Percentiles rank a stretch among this genome's conserved stretches.
Conservation (phyloP, 2,329 filamentous ascomycete genomes). For the Cladosporium sp. region DNA sequence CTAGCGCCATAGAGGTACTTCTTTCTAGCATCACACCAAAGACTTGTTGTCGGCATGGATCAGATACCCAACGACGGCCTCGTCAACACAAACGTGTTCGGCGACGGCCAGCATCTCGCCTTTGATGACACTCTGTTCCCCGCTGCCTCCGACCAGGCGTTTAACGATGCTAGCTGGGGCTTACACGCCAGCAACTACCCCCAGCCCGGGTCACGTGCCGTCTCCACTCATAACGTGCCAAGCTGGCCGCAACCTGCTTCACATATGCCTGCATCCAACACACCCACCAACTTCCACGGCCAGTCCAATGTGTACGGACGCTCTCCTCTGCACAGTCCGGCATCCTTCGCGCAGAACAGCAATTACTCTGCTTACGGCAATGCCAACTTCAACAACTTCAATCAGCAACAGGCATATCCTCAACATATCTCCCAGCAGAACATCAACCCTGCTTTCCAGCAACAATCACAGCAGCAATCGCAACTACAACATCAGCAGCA, state of each 20-base stretch:
- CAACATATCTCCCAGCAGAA: slow-evolving; percentile 16
- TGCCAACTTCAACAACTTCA: slow-evolving; percentile 10
- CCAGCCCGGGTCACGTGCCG: slow-evolving; percentile 26
- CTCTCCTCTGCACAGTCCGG: slow-evolving; percentile 26
- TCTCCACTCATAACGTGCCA: slow-evolving; percentile 12
- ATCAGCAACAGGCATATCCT: slow-evolving; percentile 11
- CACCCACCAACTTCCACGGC: slow-evolving; percentile 17
- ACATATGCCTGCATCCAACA: slow-evolving; percentile 17
- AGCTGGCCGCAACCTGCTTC: slow-evolving; percentile 26
- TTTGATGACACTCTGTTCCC: slow-evolving; percentile 30
- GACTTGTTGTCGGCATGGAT: slow-evolving; percentile 10
- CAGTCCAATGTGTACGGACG: slow-evolving; percentile 23
- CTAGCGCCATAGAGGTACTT: slow-evolving; percentile 11
- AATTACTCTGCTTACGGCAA: slow-evolving; percentile 17
- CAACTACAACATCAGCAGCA: slow-evolving; percentile 16
- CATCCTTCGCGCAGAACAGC: slow-evolving; percentile 21
- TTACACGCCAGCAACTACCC: slow-evolving; percentile 26
- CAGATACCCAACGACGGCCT: slow-evolving; percentile 27
- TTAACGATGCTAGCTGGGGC: slow-evolving; percentile 30
- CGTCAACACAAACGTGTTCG: slow-evolving; percentile 26
- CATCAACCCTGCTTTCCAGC: slow-evolving; percentile 20
- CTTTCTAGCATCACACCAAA: not conserved
- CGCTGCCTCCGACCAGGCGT: slow-evolving; percentile 21
- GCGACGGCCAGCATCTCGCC: slow-evolving; percentile 25
- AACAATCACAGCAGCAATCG: slow-evolving; percentile 6